Base-by-base conservation (phyloP, 1,139 yeast species). In the Tardiomyces blankii region DNA sequence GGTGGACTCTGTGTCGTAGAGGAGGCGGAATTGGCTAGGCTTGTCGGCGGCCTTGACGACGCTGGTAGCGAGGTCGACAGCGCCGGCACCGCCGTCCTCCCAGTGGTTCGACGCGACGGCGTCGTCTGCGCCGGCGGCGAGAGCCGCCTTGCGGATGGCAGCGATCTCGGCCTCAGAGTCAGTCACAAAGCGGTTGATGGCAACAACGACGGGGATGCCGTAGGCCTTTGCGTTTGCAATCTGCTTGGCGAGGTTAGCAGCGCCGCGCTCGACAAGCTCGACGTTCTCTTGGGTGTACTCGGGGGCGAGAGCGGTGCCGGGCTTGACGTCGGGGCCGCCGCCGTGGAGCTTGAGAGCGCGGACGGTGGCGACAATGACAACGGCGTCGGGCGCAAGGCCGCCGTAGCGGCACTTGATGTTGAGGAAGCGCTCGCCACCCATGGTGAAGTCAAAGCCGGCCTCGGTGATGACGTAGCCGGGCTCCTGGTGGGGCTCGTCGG, bases 381-480 rank as follows among this genome's bases (percentile, higher is more conserved):
- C 88, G 47, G 84, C 86, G 62, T 91, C 96, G 23, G 98, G 98
- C 35, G 74, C 72, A 50, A 89, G 75, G 3, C 96, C 97, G 19
- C 94, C 81, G 33, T 94, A 77, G 64, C 98, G 81, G 69, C 96
- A 88, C 71, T 91, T 91, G 70, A 91, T 91, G 73, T 91, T 89
- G 68, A 89, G 77, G 70, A 91, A 91, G 64, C 97, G 78, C 70
- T 91, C 98, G 64, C 97, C 97, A 62, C 98, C 98, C 96, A 91
- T 91, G 48, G 97, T 91, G 74, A 91, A 89, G 67, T 91, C 98
- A 72, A 91, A 91, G 50, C 97, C 98, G 35, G 97, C 98, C 68
- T 91, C 97, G 44, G 97, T 89, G 48, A 89, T 88, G 48, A 88
- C 96, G 62, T 82, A 89, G 53, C 97, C 97, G 59, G 82, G 79